Evolutionary conservation across 2,329 filamentous ascomycete species (phyloP), one percentile per base, ranked within the genome.

Genomic region (Sporothrix sp.): DNA sequence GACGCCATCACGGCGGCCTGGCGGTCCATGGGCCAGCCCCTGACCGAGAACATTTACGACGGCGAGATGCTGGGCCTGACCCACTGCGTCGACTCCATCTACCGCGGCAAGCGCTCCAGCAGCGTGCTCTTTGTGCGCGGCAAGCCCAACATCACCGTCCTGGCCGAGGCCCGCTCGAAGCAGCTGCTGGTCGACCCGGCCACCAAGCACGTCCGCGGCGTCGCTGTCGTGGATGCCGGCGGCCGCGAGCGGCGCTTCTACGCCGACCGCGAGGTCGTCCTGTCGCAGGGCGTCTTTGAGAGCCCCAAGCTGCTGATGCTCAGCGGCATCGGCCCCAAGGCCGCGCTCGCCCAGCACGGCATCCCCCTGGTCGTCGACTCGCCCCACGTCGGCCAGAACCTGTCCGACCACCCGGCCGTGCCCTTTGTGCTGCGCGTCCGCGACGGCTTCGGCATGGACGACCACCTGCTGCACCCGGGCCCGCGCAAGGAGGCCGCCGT

Each of bases 231-330:
- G 42, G 66, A 62, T 8, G 58, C 65, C 3, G 57, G 62, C 11
- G 68, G 68, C 21, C 54, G 70, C 13, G 68, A 71, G 46, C 63
- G 71, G 27, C 69, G 59, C 28, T 68, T 80, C 54, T 65, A 63
- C 7, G 74, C 77, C 30, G 43, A 45, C 21, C 57, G 72, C 65
- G 72, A 76, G 58, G 72, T 74, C 8, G 73, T 68, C 9, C 61
- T 76, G 3, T 68, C 69, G 0, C 61, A 65, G 14, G 81, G 81
- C 16, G 72, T 77, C 1, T 84, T 77, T 63, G 80, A 84, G 64
- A 74, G 75, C 1, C 79, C 80, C 7, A 81, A 85, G 62, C 64
- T 85, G 3, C 74, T 85, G 11, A 78, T 81, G 65, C 72, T 84
- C 2, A 77, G 71, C 47, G 82, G 82, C n/a, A 71, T 85, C 30